phyloP scores from a whole-genome alignment of 2,329 filamentous ascomycete genomes.

The Trichoderma hamatum region DNA sequence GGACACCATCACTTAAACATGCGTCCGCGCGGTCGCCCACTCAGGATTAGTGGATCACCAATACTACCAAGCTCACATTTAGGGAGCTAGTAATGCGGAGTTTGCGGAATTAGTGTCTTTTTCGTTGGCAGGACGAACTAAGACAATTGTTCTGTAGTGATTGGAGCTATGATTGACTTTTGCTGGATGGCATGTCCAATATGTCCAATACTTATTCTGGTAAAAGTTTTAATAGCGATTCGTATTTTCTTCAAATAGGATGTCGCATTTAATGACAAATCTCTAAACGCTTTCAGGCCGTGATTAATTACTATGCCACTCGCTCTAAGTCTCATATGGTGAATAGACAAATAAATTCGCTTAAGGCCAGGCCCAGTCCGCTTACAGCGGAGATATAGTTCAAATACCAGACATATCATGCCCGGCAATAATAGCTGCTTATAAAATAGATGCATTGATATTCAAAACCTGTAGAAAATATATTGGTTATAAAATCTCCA shows the following conservation, averaged over 20 bases:
- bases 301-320: neutral
- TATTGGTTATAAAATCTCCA: neutral
- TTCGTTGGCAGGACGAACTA: neutral
- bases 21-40: conserved; percentile 18
- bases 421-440: neutral
- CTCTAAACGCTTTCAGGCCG: neutral
- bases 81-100: neutral
- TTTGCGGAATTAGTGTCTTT: neutral
- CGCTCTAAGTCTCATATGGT: neutral
- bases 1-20: neutral
- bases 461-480: neutral
- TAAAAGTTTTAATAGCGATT: neutral
- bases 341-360: neutral
- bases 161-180: neutral
- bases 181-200: neutral
- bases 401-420: neutral
- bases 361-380: neutral
- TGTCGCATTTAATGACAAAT: neutral
- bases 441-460: neutral
- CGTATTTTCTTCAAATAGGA: neutral
- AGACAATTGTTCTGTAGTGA: neutral
- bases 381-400: neutral
- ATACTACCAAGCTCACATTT: neutral
- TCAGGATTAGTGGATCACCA: conserved; percentile 4
- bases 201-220: neutral